Percentiles rank a stretch among this genome's conserved stretches.
phyloP scores from a whole-genome alignment of 1,284 basidiomycete species.

The Irpex sp. region DNA sequence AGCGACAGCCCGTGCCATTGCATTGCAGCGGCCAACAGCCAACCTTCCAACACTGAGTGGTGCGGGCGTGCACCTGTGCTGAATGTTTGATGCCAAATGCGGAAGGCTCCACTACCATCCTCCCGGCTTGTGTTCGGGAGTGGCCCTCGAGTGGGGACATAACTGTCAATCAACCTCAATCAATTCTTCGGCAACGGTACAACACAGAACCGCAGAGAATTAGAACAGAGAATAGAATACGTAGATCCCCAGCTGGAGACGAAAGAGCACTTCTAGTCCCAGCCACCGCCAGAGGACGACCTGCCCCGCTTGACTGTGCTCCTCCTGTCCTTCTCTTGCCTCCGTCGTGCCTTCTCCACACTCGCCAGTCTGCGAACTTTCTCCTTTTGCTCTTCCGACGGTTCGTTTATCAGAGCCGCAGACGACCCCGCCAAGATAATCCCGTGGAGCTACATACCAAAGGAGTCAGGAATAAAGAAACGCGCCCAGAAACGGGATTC shows the following conservation, averaged over 20 bases:
- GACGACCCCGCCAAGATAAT: conserved; percentile 48
- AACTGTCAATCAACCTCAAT: neutral
- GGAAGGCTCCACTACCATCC: conserved; percentile 1
- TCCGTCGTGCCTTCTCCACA: conserved; percentile 42
- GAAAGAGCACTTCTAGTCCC: conserved; percentile 16
- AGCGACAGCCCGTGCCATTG: no score
- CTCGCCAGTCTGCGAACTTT: conserved; percentile 42
- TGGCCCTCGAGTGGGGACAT: neutral
- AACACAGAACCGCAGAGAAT: no score
- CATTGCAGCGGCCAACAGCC: no score
- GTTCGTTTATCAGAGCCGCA: conserved; percentile 46
- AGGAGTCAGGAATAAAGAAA: neutral
- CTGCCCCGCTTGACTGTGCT: conserved; percentile 42
- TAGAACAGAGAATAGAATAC: no score
- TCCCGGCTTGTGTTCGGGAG: neutral
- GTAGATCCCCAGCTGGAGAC: no score
- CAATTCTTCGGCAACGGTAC: no score
- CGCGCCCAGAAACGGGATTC: neutral
- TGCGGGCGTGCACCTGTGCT: no score
- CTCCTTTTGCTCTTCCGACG: conserved; percentile 51
- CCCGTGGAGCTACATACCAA: conserved; percentile 44
- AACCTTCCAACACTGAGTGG: no score
- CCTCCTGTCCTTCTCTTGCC: conserved; percentile 47
- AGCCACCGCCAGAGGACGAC: conserved; percentile 13
- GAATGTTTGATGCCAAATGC: neutral